Evolutionary conservation across 768 basidiomycete genomes (phyloP), one percentile per base, ranked within the genome.

Genomic region (Lentinula edodes): DNA sequence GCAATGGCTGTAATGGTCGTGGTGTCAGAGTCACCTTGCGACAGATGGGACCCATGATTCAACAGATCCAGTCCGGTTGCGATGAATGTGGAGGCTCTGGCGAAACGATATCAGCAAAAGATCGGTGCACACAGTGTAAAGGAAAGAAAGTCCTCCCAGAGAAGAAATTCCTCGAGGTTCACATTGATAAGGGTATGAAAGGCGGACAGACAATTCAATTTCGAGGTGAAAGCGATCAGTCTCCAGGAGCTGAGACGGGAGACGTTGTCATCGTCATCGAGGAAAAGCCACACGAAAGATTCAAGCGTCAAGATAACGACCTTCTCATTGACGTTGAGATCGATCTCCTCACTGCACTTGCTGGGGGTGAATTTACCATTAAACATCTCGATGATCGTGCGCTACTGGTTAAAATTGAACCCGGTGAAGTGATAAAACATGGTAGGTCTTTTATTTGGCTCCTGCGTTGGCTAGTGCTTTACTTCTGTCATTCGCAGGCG

Each of bases 21-120:
- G 97, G 97, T 68, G 77, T 95, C 79, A 91, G 88, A 72, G 75
- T 98, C 70, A 93, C 90, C 56, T 78, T 98, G 63, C 91, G 97
- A 63, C 97, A 98, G 74, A 91, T 99, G 86, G 97, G 97, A 32
- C 97, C 97, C 5, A 99, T 99, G 97, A 93, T 99, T 68, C 97
- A 99, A 75, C 96, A 99, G 76, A 92, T 98, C 67, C 97, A 98
- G 73, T 91, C 93, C 58, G 82, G 87, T 50, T 99, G 97, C 78
- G 87, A 89, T 71, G 97, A 98, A 15, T 99, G 97, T 74, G 84
- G 81, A 55, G 97, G 93, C 15, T 84, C 87, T n/a, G 97, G 97
- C 66, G 96, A 99, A 75, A 81, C 95, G 67, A 97, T 99, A 80
- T 95, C 93, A 73, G 71, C 77, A 61, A 98, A 95, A 74, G 94